Conservation (phyloP, 495 filamentous ascomycete genomes). For the Trichoderma gamsii region DNA sequence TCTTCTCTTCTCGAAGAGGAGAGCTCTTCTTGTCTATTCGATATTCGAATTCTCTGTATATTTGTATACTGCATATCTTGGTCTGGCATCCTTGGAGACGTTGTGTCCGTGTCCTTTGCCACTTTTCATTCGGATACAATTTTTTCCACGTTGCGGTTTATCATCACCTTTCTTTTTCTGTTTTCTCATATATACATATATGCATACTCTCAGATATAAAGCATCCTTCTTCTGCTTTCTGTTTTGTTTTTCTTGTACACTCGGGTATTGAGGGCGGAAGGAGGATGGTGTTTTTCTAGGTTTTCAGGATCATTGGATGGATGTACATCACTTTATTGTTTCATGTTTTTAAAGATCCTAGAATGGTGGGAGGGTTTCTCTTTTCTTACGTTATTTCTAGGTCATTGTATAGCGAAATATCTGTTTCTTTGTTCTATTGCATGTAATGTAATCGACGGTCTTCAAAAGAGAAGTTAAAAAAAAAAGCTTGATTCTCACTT, state of each 20-base stretch:
- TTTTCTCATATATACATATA: not conserved
- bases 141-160: not conserved
- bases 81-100: not conserved
- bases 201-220: not conserved
- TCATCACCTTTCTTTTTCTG: not conserved
- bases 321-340: not conserved
- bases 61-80: conserved; percentile 6
- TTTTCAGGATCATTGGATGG: not conserved
- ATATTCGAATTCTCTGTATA: not conserved
- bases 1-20: not conserved
- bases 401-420: not conserved
- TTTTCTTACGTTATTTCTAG: not conserved
- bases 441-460: not conserved
- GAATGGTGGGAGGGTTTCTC: not conserved
- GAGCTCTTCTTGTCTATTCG: not conserved
- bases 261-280: not conserved
- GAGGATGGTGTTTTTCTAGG: not conserved
- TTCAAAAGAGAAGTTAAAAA: not conserved
- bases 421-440: not conserved
- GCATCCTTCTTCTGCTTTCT: not conserved
- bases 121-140: not conserved
- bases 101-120: not conserved
- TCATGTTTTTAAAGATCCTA: not conserved
- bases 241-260: not conserved
- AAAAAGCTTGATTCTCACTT: no score